These are phyloP conservation scores for Aspergillus ellipticus DNA, from an alignment of 495 filamentous ascomycete species.

Conservation along the genomic window DNA sequence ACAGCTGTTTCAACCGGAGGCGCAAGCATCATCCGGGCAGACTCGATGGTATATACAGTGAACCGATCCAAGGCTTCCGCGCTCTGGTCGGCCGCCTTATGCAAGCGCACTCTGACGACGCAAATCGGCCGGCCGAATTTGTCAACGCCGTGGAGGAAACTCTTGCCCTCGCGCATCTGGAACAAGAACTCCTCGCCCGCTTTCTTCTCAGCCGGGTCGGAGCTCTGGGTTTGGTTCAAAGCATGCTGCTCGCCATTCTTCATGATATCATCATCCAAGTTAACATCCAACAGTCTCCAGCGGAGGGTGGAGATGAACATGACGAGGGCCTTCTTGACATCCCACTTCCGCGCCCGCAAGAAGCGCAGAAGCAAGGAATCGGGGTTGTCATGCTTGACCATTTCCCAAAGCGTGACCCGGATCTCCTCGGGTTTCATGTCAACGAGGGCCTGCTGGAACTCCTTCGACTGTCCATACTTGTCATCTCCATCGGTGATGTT, in stretches of 20 bases:
- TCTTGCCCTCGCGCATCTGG: conserved; percentile 90
- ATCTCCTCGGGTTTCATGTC: conserved; percentile 73
- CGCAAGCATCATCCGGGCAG: conserved; percentile 74
- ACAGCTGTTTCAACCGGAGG: conserved; percentile 88
- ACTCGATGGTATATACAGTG: conserved; percentile 94
- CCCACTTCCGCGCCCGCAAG: conserved; percentile 92
- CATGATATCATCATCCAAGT: conserved; percentile 87
- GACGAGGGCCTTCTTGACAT: conserved; percentile 85
- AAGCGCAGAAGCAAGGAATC: conserved; percentile 86
- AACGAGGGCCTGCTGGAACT: conserved; percentile 75
- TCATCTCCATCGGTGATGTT: conserved; percentile 64
- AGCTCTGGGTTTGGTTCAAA: conserved; percentile 53
- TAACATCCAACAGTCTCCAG: conserved; percentile 78
- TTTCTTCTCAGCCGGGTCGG: conserved; percentile 54
- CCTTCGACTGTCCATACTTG: conserved; percentile 88
- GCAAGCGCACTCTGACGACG: conserved; percentile 75
- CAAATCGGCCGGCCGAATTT: conserved; percentile 85
- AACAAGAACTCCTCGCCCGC: conserved; percentile 77
- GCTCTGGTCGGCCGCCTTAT: conserved; percentile 76
- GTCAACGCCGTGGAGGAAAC: conserved; percentile 85
- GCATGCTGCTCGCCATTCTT: conserved; percentile 68
- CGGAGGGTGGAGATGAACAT: conserved; percentile 95
- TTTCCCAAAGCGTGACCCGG: conserved; percentile 81
- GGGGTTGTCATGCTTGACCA: conserved; percentile 95
- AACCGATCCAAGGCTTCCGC: conserved; percentile 77